Evolutionary conservation across 2,329 filamentous ascomycete species (phyloP).

Genomic region (Penicillium brasilianum): DNA sequence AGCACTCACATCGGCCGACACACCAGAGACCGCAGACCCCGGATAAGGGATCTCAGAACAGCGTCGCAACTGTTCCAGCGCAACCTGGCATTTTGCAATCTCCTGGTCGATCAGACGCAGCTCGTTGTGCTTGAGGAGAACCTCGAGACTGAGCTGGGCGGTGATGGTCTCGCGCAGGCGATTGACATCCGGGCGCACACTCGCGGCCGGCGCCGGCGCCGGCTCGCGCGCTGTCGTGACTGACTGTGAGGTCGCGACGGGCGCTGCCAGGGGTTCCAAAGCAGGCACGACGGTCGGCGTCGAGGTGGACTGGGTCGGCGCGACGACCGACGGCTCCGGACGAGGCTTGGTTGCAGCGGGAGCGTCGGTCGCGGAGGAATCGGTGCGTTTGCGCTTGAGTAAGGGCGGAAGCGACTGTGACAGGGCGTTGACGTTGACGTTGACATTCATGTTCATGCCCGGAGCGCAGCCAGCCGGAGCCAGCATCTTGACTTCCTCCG

Average conservation of each 20-base stretch:
- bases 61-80: slow-evolving; percentile 89
- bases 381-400: slow-evolving; percentile 64
- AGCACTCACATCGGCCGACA: slow-evolving; percentile 70
- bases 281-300: slow-evolving; percentile 16
- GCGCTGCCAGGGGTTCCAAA: slow-evolving; percentile 19
- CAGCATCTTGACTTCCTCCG: slow-evolving; percentile 52
- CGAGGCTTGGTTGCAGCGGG: slow-evolving; percentile 41
- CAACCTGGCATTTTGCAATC: slow-evolving; percentile 91
- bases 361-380: slow-evolving; percentile 51
- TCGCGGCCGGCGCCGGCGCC: slow-evolving; percentile 28
- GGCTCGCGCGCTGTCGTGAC: slow-evolving; percentile 22
- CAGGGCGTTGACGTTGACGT: slow-evolving; percentile 31
- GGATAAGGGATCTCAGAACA: slow-evolving; percentile 93
- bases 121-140: slow-evolving; percentile 92
- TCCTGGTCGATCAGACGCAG: slow-evolving; percentile 93
- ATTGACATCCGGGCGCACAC: slow-evolving; percentile 43
- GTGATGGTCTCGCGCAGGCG: slow-evolving; percentile 74
- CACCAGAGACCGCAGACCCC: slow-evolving; percentile 62
- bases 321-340: slow-evolving; percentile 29
- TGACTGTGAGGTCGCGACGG: slow-evolving; percentile 15
- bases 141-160: slow-evolving; percentile 87
- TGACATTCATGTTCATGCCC: slow-evolving; percentile 15
- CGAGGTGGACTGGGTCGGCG: slow-evolving; percentile 9
- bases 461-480: slow-evolving; percentile 42
- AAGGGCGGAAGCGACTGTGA: slow-evolving; percentile 46